Evolutionary conservation across 202 grass and related monocot species (phyloP), one percentile per base, ranked within the genome.

Genomic region (Panicum virgatum): DNA sequence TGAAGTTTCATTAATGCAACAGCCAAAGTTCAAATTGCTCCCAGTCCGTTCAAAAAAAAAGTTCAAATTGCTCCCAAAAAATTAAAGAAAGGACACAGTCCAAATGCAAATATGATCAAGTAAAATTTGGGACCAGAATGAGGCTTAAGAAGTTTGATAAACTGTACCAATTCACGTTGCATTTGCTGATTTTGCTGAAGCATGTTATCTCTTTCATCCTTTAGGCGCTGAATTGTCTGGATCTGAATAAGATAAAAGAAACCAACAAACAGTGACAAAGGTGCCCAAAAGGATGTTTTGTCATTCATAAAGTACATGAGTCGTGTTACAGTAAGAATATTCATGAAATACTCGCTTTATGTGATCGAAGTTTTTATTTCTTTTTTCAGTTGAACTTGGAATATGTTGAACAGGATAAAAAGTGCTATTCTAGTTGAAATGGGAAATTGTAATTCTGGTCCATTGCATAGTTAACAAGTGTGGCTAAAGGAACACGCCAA

Each of bases 161-260:
- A 43, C 62, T 18, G 9, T 60, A 99, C 96, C 91, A 99, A 42
- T 87, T 99, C 96, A 66, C 91, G 85, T 80, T 96, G 89, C 69
- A 96, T 89, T 83, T 99, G 96, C 59, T 96, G 84, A 86, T 96
- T 99, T 91, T 93, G 87, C 66, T 93, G 96, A 86, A 99, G 67
- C 80, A 80, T 89, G 39, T 19, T 78, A 83, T 96, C 96, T 73
- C 89, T 91, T 78, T 96, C 96, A 9, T 99, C 93, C 86, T 91
- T 99, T 80, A 99, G 69, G 68, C 62, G 71, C n/a, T 96, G 93
- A 76, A 96, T 80, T 66, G 70, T 80, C 87, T 89, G 90, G 58
- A 93, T 92, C 92, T 96, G 79, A 60, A 82, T 23, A 88, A 76
- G 73, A 80, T 1, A 23, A 82, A 84, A 82, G 34, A 6, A 76